Evolutionary conservation across 2,329 filamentous ascomycete species (phyloP).

Genomic region (Diaporthe citri): DNA sequence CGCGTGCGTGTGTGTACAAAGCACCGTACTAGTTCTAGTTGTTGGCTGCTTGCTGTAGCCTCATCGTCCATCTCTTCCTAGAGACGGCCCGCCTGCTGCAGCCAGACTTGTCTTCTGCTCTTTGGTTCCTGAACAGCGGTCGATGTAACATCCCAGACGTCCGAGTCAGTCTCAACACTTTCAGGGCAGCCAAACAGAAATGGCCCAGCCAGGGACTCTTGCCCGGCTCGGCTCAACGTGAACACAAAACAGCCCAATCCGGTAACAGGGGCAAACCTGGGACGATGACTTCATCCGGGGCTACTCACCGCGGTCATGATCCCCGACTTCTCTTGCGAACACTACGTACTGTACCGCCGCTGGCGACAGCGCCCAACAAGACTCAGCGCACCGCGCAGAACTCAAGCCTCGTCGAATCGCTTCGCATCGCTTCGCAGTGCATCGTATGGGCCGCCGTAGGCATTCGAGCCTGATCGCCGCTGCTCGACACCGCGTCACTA

Average conservation of each 20-base stretch:
- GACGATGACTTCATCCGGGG: constrained; percentile 26
- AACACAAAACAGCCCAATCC: constrained; percentile 12
- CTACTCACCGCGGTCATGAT: constrained; percentile 1
- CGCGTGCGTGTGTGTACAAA: too few species aligned
- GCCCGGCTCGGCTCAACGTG: constrained; percentile 14
- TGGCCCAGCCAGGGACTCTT: neutral
- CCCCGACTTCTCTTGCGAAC: too few species aligned
- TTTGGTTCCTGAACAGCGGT: constrained; percentile 28
- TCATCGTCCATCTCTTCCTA: neutral
- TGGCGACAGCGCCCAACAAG: neutral
- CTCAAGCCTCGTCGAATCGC: neutral
- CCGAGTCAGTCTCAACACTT: constrained; percentile 22
- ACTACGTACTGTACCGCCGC: neutral
- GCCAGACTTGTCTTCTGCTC: constrained; percentile 30
- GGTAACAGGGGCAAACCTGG: constrained; percentile 24
- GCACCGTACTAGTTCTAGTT: neutral
- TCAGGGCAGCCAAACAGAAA: constrained; percentile 17
- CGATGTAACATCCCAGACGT: constrained; percentile 27
- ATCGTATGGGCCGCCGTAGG: neutral
- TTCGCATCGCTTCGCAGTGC: neutral
- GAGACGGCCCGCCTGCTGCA: constrained; percentile 13
- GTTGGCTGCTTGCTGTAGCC: constrained; percentile 9
- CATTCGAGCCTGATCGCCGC: neutral
- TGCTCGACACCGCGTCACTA: neutral
- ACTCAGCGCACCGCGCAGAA: neutral